Evolutionary conservation across 1,284 basidiomycete species (phyloP).

Genomic region (Rhodotorula glutinis): DNA sequence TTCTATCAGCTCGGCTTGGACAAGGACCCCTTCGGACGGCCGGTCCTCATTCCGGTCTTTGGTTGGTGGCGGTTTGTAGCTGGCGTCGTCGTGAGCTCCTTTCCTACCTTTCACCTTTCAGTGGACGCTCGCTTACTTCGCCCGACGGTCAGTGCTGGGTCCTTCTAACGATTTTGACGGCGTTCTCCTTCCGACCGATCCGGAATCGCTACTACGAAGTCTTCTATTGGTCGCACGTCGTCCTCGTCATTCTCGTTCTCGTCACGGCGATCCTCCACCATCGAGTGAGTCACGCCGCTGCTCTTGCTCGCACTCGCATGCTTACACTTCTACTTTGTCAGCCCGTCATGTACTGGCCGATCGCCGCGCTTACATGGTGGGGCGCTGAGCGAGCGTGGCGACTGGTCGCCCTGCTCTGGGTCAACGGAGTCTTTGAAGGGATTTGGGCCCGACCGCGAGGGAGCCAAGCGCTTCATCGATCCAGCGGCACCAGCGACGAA

Average conservation of each 20-base stretch:
- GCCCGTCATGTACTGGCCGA: constrained; percentile 53
- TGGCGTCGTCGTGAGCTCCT: constrained; percentile 63
- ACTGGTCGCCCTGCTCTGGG: constrained; percentile 60
- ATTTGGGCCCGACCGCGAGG: constrained; percentile 15
- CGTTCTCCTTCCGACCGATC: constrained; percentile 63
- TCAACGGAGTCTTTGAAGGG: constrained; percentile 56
- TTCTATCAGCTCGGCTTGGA: constrained; percentile 68
- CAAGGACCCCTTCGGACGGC: constrained; percentile 55
- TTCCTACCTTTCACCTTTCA: not conserved
- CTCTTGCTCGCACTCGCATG: no score
- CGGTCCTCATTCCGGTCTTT: constrained; percentile 64
- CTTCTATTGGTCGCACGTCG: constrained; percentile 70
- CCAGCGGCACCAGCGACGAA: constrained; percentile 11
- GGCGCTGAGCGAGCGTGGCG: constrained; percentile 63
- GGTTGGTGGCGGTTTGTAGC: constrained; percentile 68
- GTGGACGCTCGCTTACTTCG: not conserved
- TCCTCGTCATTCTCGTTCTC: constrained; percentile 63
- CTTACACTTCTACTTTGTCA: no score
- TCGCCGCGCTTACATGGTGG: constrained; percentile 65
- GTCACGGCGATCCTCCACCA: constrained; percentile 66
- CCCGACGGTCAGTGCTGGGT: constrained; percentile 59
- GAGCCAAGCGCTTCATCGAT: not conserved
- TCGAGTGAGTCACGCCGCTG: constrained; percentile 48
- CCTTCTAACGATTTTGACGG: constrained; percentile 65
- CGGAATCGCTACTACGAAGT: constrained; percentile 68